Base-by-base conservation (phyloP, 305 asterid genomes). In the Fraxinus dipetala region DNA sequence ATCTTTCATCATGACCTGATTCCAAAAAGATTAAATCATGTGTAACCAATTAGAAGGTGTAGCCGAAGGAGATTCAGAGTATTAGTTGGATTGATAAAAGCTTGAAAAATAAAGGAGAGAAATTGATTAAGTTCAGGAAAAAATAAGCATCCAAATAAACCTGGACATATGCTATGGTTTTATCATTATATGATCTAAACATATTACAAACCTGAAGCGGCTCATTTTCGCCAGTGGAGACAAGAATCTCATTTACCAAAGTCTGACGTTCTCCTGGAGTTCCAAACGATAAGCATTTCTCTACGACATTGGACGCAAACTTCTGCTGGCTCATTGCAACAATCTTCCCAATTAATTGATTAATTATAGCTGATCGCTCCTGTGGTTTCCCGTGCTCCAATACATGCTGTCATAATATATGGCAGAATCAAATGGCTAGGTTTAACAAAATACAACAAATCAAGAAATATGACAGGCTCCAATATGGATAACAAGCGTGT, bases 261-360 rank as follows among this genome's bases (percentile, higher is more conserved):
- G 85, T 82, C 82, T 89, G 90, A 38, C 92, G 92, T 84, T 92
- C 95, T 79, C 89, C 91, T 14, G 87, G 91, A 34, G 89, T 90
- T 72, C 93, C 95, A 84, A 86, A 91, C 34, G 92, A 87, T 82
- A 93, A 86, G 87, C 97, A 93, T 80, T 91, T 93, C 87, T 91
- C 94, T 11, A 93, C 89, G 1, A 93, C 97, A 87, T 93, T 91
- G 22, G 95, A 91, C 24, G 95, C 92, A 81, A 86, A 91, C 45
- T 93, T 92, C 77, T 91, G 95, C 86, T 90, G 95, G 85, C 94
- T 91, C 95, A 93, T 91, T 78, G 84, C 89, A 69, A 93, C 93
- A 59, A 90, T 88, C 82, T 90, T 90, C 34, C 95, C 96, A 67
- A 77, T 84, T 59, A 91, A 80, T 83, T 89, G 86, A 77, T 80